A percentile compares a stretch with the other conserved stretches of the same genome.
Evolutionary conservation across 2,329 filamentous ascomycete genomes (phyloP).

Genomic region (Pseudocercospora crystallina): DNA sequence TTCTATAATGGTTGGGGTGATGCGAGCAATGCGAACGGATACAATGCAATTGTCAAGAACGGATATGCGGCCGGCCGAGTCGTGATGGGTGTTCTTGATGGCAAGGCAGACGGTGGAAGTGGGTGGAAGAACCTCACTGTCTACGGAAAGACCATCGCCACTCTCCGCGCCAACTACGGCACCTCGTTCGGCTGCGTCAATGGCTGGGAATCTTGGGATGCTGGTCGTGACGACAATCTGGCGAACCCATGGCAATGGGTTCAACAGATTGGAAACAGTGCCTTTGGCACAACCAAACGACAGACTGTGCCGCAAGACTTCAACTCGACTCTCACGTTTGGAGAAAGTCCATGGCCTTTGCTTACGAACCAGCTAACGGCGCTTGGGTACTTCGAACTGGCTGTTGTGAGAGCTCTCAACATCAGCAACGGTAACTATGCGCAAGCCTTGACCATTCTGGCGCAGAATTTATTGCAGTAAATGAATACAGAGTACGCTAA

Average conservation of each 20-base stretch:
- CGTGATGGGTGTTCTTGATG: constrained; percentile 28
- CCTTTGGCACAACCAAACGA: constrained; percentile 14
- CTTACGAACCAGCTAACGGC: constrained; percentile 15
- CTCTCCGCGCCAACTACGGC: constrained; percentile 23
- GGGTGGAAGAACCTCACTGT: constrained; percentile 25
- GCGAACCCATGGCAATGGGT: constrained; percentile 23
- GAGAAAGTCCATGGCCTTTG: constrained; percentile 25
- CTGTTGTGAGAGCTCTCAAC: constrained; percentile 20
- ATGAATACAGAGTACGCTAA: too few species aligned
- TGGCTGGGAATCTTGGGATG: constrained; percentile 34
- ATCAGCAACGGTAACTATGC: constrained; percentile 17
- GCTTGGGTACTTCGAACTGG: constrained; percentile 12
- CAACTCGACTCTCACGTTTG: constrained; percentile 6
- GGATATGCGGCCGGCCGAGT: constrained; percentile 26
- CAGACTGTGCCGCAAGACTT: constrained; percentile 9
- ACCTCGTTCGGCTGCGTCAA: constrained; percentile 25
- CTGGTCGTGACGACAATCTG: constrained; percentile 19
- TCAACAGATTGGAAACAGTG: constrained; percentile 15
- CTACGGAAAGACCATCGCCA: constrained; percentile 20
- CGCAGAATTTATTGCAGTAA: background rate
- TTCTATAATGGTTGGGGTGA: constrained; percentile 34
- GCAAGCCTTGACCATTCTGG: constrained; percentile 13
- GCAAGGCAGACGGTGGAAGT: constrained; percentile 25
- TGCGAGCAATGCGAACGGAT: constrained; percentile 23
- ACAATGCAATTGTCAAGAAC: constrained; percentile 27